These are phyloP conservation scores for Ceratobasidium sp. DNA, from an alignment of 1,284 basidiomycete species.

Conservation along the genomic window DNA sequence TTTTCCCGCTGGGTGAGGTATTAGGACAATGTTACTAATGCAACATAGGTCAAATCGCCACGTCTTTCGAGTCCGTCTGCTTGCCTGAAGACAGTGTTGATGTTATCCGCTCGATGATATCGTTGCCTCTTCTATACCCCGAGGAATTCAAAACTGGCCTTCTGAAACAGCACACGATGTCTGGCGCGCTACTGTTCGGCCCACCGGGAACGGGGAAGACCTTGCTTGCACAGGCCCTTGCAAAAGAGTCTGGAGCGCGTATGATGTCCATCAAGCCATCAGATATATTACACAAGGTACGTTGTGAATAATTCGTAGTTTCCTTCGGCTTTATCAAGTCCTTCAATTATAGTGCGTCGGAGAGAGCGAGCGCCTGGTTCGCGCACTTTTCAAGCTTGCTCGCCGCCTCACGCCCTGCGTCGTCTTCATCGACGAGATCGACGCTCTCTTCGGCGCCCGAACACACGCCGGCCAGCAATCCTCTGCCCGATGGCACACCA, in stretches of 20 bases:
- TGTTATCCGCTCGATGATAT: slow-evolving; percentile 89
- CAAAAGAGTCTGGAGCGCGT: slow-evolving; percentile 88
- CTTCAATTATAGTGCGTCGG: slow-evolving; percentile 77
- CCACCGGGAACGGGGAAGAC: slow-evolving; percentile 93
- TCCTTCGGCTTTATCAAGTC: neutral
- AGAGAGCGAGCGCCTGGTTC: slow-evolving; percentile 94
- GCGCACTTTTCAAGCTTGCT: slow-evolving; percentile 90
- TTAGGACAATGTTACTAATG: too few relatives aligned
- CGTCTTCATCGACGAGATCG: slow-evolving; percentile 96
- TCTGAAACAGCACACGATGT: slow-evolving; percentile 88
- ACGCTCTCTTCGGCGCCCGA: slow-evolving; percentile 91
- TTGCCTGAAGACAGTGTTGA: slow-evolving; percentile 87
- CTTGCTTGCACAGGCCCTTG: slow-evolving; percentile 87
- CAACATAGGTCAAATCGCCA: slow-evolving; percentile 70
- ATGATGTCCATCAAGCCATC: slow-evolving; percentile 63
- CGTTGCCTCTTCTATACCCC: slow-evolving; percentile 89
- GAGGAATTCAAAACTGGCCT: slow-evolving; percentile 91
- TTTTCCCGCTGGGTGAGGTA: neutral
- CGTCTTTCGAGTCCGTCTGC: slow-evolving; percentile 86
- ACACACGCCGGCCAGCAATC: slow-evolving; percentile 78
- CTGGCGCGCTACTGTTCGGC: slow-evolving; percentile 89
- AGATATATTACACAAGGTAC: slow-evolving; percentile 89
- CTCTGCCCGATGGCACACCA: slow-evolving; percentile 78
- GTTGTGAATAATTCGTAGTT: slow-evolving; percentile 51
- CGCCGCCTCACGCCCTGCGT: slow-evolving; percentile 90